Base-by-base conservation (phyloP, 1,284 basidiomycete genomes). In the Naganishia liquefaciens region DNA sequence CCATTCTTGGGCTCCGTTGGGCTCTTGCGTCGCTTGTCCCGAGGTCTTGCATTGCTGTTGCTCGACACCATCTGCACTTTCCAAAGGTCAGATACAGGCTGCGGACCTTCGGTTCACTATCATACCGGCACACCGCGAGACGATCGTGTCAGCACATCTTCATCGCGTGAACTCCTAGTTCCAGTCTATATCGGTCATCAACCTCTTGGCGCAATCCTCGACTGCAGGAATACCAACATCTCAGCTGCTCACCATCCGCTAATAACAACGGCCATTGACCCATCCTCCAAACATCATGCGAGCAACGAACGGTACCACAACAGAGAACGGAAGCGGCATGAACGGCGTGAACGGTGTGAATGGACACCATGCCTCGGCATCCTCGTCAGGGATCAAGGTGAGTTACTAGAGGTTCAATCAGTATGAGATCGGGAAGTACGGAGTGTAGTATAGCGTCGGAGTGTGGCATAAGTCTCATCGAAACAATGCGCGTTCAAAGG, bases 331-430 rank as follows among this genome's bases (percentile, higher is more conserved):
- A 5, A 25, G 4, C 13, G 37, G 43, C 5, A 44, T 57, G 43
- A 57, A 57, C 37, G 54, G 54, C 11, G 33, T 37, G 17, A 58
- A 58, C 33, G 44, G 55, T 7, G 39, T 42, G 23, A 54, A 54
- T 30, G 52, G 33, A 5, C 37, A 44, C 10, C 46, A 60, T 27
- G 57, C 44, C 11, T 43, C 54, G 0, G 46, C 46, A 11, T 39
- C 57, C 46, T 50, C 57, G 23, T 17, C 46, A 13, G 57, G 57
- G 10, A 46, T 50, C n/a, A 60, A 60, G 57, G 57, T 60, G 57
- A 60, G 57, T 60, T 39, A 15, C 3, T 23, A 23, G 7, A 10
- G 43, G 10, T 10, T 28, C 13, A 17, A 21, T 46, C 21, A 15
- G 27, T 30, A 37, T 15, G 6, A 17, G 23, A 19, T 49, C 30